Conservation (phyloP, 176 grass and related monocot genomes). For the Triticum dicoccoides region DNA sequence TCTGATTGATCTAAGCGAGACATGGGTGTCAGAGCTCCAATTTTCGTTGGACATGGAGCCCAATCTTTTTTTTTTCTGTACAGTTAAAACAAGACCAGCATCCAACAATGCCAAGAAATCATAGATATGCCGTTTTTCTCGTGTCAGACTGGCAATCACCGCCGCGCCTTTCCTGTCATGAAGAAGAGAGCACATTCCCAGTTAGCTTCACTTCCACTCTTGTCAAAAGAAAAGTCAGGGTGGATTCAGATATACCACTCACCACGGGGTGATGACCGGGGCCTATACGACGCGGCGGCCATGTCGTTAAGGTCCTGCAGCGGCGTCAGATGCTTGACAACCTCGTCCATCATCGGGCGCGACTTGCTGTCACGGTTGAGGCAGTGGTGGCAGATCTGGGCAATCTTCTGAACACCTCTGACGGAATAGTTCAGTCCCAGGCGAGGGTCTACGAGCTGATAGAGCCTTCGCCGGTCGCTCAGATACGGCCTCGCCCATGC, state of each 20-base stretch:
- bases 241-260: constrained; percentile 16
- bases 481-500: constrained; percentile 76
- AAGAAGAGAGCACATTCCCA: constrained; percentile 2
- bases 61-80: constrained; percentile 19
- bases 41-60: constrained; percentile 3
- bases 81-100: constrained; percentile 38
- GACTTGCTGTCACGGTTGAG: constrained; percentile 70
- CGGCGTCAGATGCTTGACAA: constrained; percentile 67
- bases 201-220: neutral
- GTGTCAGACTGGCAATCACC: constrained; percentile 10
- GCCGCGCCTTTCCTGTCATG: constrained; percentile 47
- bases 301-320: constrained; percentile 72
- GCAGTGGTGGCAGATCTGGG: constrained; percentile 77
- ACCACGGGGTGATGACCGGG: constrained; percentile 63
- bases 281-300: constrained; percentile 55
- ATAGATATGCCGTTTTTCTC: neutral
- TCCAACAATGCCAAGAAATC: constrained; percentile 4
- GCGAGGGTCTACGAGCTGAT: constrained; percentile 88
- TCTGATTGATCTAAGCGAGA: constrained; percentile 4
- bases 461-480: constrained; percentile 69
- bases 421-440: constrained; percentile 86
- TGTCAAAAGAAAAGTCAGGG: neutral
- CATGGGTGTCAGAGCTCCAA: constrained; percentile 19
- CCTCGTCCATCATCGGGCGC: constrained; percentile 72
- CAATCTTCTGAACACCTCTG: constrained; percentile 72